Evolutionary conservation across 2,329 filamentous ascomycete genomes (phyloP).

Genomic region (Beauveria brongniartii): DNA sequence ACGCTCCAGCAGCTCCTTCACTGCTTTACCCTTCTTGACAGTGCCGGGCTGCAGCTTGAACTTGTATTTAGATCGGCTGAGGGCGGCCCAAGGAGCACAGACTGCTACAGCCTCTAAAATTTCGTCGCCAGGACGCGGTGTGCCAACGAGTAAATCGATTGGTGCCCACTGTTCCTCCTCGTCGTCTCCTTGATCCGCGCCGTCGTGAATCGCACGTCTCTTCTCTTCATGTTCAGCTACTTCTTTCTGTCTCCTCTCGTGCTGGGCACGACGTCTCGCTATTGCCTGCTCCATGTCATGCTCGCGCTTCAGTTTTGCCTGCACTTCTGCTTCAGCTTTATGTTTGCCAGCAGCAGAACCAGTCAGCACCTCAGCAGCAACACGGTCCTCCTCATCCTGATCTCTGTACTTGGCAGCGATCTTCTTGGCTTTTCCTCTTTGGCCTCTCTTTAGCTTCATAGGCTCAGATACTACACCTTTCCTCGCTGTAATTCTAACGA

Average conservation of each 20-base stretch:
- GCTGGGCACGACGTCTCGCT: slow-evolving; percentile 71
- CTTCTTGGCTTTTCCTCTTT: slow-evolving; percentile 78
- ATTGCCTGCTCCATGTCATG: slow-evolving; percentile 63
- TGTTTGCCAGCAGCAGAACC: slow-evolving; percentile 63
- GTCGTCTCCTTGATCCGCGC: slow-evolving; percentile 51
- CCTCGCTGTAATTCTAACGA: neutral
- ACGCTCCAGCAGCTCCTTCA: slow-evolving; percentile 77
- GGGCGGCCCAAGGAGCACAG: slow-evolving; percentile 57
- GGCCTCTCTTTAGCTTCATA: slow-evolving; percentile 54
- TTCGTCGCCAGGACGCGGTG: slow-evolving; percentile 73
- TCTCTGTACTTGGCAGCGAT: slow-evolving; percentile 82
- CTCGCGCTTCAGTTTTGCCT: slow-evolving; percentile 60
- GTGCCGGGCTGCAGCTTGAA: slow-evolving; percentile 86
- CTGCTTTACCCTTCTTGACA: slow-evolving; percentile 88
- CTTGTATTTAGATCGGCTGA: slow-evolving; percentile 78
- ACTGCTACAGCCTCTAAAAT: slow-evolving; percentile 59
- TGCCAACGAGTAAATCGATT: slow-evolving; percentile 68
- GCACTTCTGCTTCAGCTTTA: slow-evolving; percentile 59
- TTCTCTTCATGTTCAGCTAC: slow-evolving; percentile 70
- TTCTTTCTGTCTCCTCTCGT: slow-evolving; percentile 66
- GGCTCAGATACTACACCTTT: slow-evolving; percentile 28
- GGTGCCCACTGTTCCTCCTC: slow-evolving; percentile 45
- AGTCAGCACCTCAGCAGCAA: slow-evolving; percentile 76
- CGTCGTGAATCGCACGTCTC: slow-evolving; percentile 51
- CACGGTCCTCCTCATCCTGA: slow-evolving; percentile 90